Percentiles rank a stretch among this genome's conserved stretches.
phyloP scores from a whole-genome alignment of 768 basidiomycete genomes.

The Mycena indigotica region DNA sequence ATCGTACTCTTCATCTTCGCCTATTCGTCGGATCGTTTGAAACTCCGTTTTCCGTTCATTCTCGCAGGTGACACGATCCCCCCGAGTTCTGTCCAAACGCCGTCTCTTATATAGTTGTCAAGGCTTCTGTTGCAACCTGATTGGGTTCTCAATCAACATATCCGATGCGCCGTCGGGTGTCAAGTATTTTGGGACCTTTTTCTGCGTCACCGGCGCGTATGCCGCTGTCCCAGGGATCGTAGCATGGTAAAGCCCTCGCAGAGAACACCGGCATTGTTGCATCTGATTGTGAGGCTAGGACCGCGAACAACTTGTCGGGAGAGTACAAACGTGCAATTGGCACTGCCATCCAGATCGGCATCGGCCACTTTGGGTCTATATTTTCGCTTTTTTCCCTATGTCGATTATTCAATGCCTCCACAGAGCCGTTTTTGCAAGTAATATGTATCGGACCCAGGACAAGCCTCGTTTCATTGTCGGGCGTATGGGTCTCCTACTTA shows the following conservation, averaged over 20 bases:
- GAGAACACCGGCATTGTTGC: background rate
- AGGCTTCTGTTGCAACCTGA: conserved; percentile 30
- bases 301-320: conserved; percentile 66
- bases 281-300: conserved; percentile 39
- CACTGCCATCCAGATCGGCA: conserved; percentile 66
- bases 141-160: conserved; percentile 69
- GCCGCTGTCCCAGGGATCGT: conserved; percentile 60
- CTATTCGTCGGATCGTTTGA: conserved; percentile 57
- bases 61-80: conserved; percentile 48
- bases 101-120: background rate
- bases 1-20: conserved; percentile 55
- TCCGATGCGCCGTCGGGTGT: conserved; percentile 40
- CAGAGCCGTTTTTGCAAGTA: conserved; percentile 62
- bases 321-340: conserved; percentile 72
- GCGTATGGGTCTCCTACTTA: conserved; percentile 46
- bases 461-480: conserved; percentile 63
- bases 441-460: conserved; percentile 62
- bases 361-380: conserved; percentile 53
- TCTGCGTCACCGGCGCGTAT: conserved; percentile 66
- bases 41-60: conserved; percentile 61
- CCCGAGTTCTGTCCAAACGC: background rate
- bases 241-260: conserved; percentile 51
- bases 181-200: conserved; percentile 49
- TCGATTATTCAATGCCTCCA: background rate
- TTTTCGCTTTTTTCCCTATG: background rate